Evolutionary conservation across 768 basidiomycete genomes (phyloP), one percentile per base, ranked within the genome.

Genomic region (Calocybe cyanea): DNA sequence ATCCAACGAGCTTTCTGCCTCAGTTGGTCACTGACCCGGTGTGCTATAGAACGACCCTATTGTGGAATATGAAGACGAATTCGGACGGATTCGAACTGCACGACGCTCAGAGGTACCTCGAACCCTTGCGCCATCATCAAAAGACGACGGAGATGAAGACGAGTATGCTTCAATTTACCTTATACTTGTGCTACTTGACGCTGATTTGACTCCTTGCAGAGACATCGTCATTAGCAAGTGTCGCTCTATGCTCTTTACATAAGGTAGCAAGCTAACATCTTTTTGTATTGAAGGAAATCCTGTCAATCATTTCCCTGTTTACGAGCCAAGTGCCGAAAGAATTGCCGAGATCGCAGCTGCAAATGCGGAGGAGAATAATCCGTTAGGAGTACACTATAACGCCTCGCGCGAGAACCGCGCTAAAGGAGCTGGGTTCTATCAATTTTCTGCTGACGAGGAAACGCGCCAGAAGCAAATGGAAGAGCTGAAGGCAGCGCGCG

Each of bases 351-450:
- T 93, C 43, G 79, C 77, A 45, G 82, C 82, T 45, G 77, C 80
- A 13, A 69, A 79, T 32, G 76, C 83, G 2, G 89, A 93, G 52
- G 73, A 78, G 28, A 77, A 84, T 51, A 86, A 84, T 37, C 87
- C 87, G 0, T 72, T 89, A 6, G 72, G 77, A 9, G 64, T 74
- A 2, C 92, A 96, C 63, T 99, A 91, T 60, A 89, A 97, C 60
- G 78, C 90, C 0, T 73, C 78, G 0, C 69, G 66, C 41, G 95
- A 99, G 65, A 83, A 87, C 15, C 87, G 96, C 13, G 80, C 87
- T 10, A 86, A 85, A 62, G 96, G 89, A 35, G 94, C 95, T 1
- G 93, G 81, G 1, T 91, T 87, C 66, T 96, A 95, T 63, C 87
- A 90, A 60, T 94, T 98, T 64, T 90, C 91, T 10, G 76, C 62